A percentile compares a stretch with the other conserved stretches of the same genome.
Evolutionary conservation across 225 moss, liverwort and hornwort species (phyloP).

Genomic region (Pseudisothecium myosuroides): DNA sequence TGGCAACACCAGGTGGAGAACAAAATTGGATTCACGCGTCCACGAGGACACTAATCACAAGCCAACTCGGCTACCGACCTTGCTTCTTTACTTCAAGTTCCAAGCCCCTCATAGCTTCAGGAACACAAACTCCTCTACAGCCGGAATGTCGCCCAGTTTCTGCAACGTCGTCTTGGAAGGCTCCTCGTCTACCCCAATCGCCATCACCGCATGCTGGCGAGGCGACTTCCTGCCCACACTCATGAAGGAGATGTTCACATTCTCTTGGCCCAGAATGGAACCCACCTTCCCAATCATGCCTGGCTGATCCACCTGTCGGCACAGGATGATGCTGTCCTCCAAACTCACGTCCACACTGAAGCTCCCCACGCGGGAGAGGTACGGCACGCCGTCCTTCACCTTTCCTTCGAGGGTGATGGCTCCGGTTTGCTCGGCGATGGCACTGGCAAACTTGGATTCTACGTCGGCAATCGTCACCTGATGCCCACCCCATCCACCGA

Average conservation of each 20-base stretch:
- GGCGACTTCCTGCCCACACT: slow-evolving; percentile 78
- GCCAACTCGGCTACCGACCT: not conserved
- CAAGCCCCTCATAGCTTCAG: slow-evolving; percentile 41
- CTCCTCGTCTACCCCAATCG: slow-evolving; percentile 81
- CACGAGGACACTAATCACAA: not conserved
- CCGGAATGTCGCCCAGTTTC: slow-evolving; percentile 57
- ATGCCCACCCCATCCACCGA: not conserved
- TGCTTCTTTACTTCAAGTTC: not conserved
- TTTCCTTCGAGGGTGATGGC: slow-evolving; percentile 67
- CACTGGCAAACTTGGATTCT: slow-evolving; percentile 69
- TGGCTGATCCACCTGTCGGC: slow-evolving; percentile 86
- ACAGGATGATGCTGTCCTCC: slow-evolving; percentile 78
- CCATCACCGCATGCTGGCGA: slow-evolving; percentile 77
- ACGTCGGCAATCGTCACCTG: slow-evolving; percentile 54
- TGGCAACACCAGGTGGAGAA: not conserved
- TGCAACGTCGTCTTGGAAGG: slow-evolving; percentile 54
- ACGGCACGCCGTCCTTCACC: slow-evolving; percentile 66
- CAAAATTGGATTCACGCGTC: slow-evolving; percentile 20
- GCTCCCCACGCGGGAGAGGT: slow-evolving; percentile 61
- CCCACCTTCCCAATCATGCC: slow-evolving; percentile 95
- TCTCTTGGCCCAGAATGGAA: slow-evolving; percentile 60
- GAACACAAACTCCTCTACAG: slow-evolving; percentile 90
- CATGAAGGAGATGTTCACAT: slow-evolving; percentile 95
- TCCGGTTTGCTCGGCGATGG: slow-evolving; percentile 25
- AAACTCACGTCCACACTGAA: slow-evolving; percentile 76